A percentile compares a stretch with the other conserved stretches of the same genome.
phyloP scores from a whole-genome alignment of 2,329 filamentous ascomycete species.

The Albophoma yamanashiensis region DNA sequence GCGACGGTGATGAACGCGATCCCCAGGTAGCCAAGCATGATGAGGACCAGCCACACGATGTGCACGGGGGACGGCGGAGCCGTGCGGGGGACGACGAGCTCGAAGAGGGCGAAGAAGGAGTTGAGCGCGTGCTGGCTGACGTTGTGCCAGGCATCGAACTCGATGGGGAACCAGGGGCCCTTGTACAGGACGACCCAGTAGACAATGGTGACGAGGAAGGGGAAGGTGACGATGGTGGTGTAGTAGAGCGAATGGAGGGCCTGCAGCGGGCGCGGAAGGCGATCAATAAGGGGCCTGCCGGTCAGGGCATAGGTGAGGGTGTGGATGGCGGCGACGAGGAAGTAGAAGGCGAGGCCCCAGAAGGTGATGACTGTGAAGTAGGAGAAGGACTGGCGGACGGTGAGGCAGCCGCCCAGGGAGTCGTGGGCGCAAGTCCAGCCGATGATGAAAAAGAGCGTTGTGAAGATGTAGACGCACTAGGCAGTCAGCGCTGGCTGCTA shows the following conservation, averaged over 20 bases:
- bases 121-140: conserved; percentile 69
- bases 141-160: conserved; percentile 52
- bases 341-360: conserved; percentile 78
- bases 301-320: conserved; percentile 53
- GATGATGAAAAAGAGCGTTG: conserved; percentile 58
- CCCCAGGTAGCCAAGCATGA: conserved; percentile 61
- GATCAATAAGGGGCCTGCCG: conserved; percentile 44
- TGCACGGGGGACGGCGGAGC: conserved; percentile 50
- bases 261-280: conserved; percentile 50
- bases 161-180: conserved; percentile 35
- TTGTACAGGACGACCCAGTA: conserved; percentile 56
- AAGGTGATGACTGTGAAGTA: conserved; percentile 77
- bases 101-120: conserved; percentile 61
- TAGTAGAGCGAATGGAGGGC: conserved; percentile 55
- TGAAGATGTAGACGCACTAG: conserved; percentile 57
- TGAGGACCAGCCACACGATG: conserved; percentile 54
- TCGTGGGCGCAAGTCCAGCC: conserved; percentile 50
- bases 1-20: conserved; percentile 65
- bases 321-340: conserved; percentile 55
- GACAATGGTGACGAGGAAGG: conserved; percentile 59
- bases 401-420: conserved; percentile 27
- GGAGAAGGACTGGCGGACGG: conserved; percentile 52
- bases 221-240: conserved; percentile 50
- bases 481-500: not conserved
- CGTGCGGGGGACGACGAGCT: conserved; percentile 60